A percentile compares a stretch with the other conserved stretches of the same genome.
These are phyloP conservation scores for Fusarium phyllophilum DNA, from an alignment of 2,329 filamentous ascomycete species.

Conservation along the genomic window DNA sequence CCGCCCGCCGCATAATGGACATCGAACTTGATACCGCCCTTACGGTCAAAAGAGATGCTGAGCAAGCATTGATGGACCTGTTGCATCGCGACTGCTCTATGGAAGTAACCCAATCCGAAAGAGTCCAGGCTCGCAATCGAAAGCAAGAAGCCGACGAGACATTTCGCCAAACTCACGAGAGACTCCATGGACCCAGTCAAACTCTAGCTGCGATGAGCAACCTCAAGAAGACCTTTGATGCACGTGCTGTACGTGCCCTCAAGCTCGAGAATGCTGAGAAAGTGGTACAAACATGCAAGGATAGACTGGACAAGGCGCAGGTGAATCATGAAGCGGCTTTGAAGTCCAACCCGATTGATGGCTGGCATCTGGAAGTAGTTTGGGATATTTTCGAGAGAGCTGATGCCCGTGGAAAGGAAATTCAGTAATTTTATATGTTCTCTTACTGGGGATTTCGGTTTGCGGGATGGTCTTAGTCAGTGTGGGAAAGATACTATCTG, in stretches of 20 bases:
- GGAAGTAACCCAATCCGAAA: not conserved
- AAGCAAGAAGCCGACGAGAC: not conserved
- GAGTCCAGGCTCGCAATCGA: not conserved
- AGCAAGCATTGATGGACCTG: not conserved
- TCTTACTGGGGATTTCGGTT: not conserved
- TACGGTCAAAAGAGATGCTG: not conserved
- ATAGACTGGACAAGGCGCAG: not conserved
- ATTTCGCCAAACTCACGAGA: not conserved
- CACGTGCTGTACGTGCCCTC: rapidly evolving
- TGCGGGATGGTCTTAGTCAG: no score
- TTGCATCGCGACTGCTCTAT: not conserved
- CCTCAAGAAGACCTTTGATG: not conserved
- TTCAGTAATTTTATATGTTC: not conserved
- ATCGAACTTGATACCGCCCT: not conserved
- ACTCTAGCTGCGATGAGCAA: not conserved
- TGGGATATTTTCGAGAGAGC: not conserved
- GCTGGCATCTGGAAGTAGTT: not conserved
- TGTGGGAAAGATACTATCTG: not conserved
- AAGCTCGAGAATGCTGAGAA: not conserved
- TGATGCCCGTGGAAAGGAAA: rapidly evolving
- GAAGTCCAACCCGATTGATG: not conserved
- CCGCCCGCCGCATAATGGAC: not conserved
- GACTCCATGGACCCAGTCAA: not conserved
- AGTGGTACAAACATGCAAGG: not conserved
- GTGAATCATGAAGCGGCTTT: not conserved